Conservation (phyloP, 108 stramenopile genomes). For the Nitzschia palea region DNA sequence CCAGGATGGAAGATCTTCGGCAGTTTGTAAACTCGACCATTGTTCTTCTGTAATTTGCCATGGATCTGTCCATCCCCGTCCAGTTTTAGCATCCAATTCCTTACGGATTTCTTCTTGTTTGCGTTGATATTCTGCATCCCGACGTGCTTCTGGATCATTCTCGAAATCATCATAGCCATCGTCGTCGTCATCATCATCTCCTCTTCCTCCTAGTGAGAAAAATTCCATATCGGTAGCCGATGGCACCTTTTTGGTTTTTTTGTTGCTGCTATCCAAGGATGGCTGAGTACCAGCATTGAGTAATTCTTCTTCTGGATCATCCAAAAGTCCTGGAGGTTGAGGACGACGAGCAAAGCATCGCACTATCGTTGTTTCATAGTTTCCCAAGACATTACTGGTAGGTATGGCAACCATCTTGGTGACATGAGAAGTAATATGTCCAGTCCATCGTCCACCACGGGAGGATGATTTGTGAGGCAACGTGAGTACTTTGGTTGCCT, state of each 20-base stretch:
- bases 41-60: constrained; percentile 70
- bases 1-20: constrained; percentile 77
- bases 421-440: background rate
- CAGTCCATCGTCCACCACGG: too few relatives aligned
- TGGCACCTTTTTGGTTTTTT: background rate
- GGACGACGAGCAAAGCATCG: constrained; percentile 21
- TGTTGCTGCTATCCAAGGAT: too few relatives aligned
- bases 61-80: constrained; percentile 61
- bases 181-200: constrained; percentile 10
- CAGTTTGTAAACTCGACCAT: constrained; percentile 45
- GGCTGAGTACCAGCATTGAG: background rate
- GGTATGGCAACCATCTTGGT: background rate
- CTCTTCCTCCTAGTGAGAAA: background rate
- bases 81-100: constrained; percentile 50
- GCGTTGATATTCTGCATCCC: constrained; percentile 17
- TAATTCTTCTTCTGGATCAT: constrained; percentile 24
- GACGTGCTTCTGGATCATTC: constrained; percentile 18
- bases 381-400: background rate
- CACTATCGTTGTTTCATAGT: background rate
- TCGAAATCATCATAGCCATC: constrained; percentile 28
- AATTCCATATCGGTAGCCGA: constrained; percentile 27
- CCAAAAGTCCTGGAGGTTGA: background rate
- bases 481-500: too few relatives aligned
- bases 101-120: constrained; percentile 44
- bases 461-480: too few relatives aligned